Base-by-base conservation (phyloP, 2,329 filamentous ascomycete genomes). In the Sporothrix phasma region DNA sequence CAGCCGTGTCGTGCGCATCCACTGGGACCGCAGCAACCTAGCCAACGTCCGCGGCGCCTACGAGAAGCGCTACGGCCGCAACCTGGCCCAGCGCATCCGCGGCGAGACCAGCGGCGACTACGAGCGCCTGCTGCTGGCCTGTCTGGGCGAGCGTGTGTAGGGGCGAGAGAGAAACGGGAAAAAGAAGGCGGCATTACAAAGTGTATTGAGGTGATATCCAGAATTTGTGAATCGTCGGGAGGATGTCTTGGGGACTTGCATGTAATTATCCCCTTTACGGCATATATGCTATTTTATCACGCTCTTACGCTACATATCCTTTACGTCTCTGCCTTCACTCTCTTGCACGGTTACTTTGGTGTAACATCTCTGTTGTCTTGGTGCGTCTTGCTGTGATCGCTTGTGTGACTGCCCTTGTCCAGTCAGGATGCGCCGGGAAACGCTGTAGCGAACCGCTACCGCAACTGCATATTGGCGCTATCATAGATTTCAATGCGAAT, bases 51-150 rank as follows among this genome's bases (percentile, higher is more conserved):
- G 90, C 76, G 82, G 80, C 0, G 91, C 89, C 10, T 97, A 92
- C 75, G 80, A 86, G 71, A 83, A 88, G 70, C 81, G 82, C 54
- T 95, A 88, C 75, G 81, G 83, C 69, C 84, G 78, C 70, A 86
- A 86, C 67, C 76, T 97, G 64, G 80, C 83, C 11, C 79, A 79
- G 64, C 81, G 91, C 56, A 89, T 97, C 71, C 84, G 84, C 72
- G 85, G 87, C 2, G 93, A 97, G 79, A 95, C 90, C 5, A 90
- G 88, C 66, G 90, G 92, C 4, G 88, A 96, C 74, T 96, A 94
- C 70, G 81, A 89, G 76, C 83, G 77, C 69, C 75, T 93, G 71
- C 80, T 97, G 83, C 76, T 95, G 68, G 90, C 88, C n/a, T 83
- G 81, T 62, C 76, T 84, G 60, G 82, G 81, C 19, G 80, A 81